These are phyloP conservation scores for Mycena kentingensis DNA, from an alignment of 768 basidiomycete species.

Conservation along the genomic window DNA sequence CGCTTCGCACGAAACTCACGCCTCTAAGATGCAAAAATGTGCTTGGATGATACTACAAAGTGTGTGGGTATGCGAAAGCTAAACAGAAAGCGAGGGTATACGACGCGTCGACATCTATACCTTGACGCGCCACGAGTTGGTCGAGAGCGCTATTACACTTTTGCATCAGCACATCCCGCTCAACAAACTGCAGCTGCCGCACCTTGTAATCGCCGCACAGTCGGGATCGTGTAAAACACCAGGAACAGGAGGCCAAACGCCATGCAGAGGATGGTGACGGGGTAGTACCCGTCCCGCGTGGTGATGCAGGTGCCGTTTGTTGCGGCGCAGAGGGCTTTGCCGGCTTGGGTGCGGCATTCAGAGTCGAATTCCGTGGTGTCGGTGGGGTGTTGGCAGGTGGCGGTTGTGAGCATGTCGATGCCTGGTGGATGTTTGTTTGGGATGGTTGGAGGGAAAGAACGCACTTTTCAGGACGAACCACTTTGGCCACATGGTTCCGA, in stretches of 20 bases:
- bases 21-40: too few relatives aligned
- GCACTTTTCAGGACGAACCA: constrained; percentile 90
- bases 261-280: constrained; percentile 76
- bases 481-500: constrained; percentile 98
- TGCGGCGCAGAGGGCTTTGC: constrained; percentile 74
- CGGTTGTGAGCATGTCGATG: constrained; percentile 85
- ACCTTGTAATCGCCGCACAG: constrained; percentile 86
- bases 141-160: constrained; percentile 59
- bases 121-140: constrained; percentile 71
- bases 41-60: too few relatives aligned
- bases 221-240: constrained; percentile 77
- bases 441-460: neutral
- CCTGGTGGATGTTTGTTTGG: constrained; percentile 41
- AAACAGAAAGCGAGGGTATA: neutral
- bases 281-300: constrained; percentile 89
- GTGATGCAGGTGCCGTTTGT: constrained; percentile 81
- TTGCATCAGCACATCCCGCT: too few relatives aligned
- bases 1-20: too few relatives aligned
- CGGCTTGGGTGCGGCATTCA: constrained; percentile 91
- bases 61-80: too few relatives aligned
- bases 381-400: constrained; percentile 76
- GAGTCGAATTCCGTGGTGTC: constrained; percentile 53
- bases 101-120: constrained; percentile 32
- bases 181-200: too few relatives aligned
- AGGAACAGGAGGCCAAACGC: constrained; percentile 71